Evolutionary conservation across 495 filamentous ascomycete species (phyloP).

Genomic region (Trichocladium antarcticum): DNA sequence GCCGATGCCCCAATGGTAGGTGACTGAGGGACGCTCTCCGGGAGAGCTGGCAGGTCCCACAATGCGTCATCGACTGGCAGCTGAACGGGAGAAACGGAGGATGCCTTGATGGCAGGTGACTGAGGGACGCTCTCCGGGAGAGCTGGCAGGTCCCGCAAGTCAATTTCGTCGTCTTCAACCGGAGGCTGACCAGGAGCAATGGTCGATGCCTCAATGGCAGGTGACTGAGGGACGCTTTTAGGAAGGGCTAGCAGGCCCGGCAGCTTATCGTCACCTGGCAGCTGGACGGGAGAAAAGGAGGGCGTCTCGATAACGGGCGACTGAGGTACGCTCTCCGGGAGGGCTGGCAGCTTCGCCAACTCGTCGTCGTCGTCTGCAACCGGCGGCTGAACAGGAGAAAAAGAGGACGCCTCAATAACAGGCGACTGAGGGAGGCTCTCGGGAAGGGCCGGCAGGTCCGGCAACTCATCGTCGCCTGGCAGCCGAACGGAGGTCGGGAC

Average conservation of each 20-base stretch:
- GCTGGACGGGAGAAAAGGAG: not conserved
- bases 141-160: not conserved
- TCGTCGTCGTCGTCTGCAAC: not conserved
- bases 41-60: not conserved
- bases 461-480: not conserved
- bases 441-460: not conserved
- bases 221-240: not conserved
- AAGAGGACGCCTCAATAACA: not conserved
- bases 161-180: not conserved
- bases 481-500: not conserved
- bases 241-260: not conserved
- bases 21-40: not conserved
- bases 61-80: not conserved
- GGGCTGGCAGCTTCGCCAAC: not conserved
- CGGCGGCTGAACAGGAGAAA: not conserved
- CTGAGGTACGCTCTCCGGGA: not conserved
- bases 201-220: not conserved
- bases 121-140: too few relatives aligned
- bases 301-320: slow-evolving; percentile 2
- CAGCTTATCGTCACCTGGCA: not conserved
- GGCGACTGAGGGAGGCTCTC: not conserved
- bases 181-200: not conserved
- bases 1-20: not conserved
- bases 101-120: too few relatives aligned
- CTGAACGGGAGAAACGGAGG: not conserved